These are phyloP conservation scores for Kitagawia praeruptora DNA, from an alignment of 129 eudicot species.

Conservation along the genomic window DNA sequence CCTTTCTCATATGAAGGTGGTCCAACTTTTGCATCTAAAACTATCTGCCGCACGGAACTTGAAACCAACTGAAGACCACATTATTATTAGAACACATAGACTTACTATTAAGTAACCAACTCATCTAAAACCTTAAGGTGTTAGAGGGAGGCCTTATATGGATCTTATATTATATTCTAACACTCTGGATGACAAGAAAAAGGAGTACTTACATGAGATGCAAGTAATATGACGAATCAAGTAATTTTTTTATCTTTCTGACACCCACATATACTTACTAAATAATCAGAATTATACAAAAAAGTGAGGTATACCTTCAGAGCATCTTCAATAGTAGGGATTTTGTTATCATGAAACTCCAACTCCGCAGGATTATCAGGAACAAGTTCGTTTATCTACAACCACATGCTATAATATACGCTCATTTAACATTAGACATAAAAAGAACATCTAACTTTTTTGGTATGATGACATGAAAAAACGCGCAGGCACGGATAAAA, in stretches of 20 bases:
- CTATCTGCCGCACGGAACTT: slow-evolving; percentile 67
- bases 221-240: background rate
- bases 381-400: slow-evolving; percentile 60
- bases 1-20: slow-evolving; percentile 86
- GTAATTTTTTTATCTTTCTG: background rate
- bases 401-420: slow-evolving; percentile 34
- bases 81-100: slow-evolving; percentile 12
- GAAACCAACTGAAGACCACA: slow-evolving; percentile 54
- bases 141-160: no score
- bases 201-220: background rate
- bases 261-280: background rate
- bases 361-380: slow-evolving; percentile 20
- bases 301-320: slow-evolving; percentile 39
- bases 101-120: no score
- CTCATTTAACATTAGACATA: slow-evolving; percentile 24
- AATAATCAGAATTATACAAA: background rate
- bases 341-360: slow-evolving; percentile 36
- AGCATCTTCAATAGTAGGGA: slow-evolving; percentile 85
- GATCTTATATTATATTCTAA: no score
- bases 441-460: background rate
- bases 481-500: background rate
- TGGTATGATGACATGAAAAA: background rate
- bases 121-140: no score
- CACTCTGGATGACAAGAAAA: background rate
- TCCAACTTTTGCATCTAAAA: slow-evolving; percentile 91